A percentile compares a stretch with the other conserved stretches of the same genome.
phyloP scores from a whole-genome alignment of 805 yeast genomes.

The Saccharomycopsis selenospora region DNA sequence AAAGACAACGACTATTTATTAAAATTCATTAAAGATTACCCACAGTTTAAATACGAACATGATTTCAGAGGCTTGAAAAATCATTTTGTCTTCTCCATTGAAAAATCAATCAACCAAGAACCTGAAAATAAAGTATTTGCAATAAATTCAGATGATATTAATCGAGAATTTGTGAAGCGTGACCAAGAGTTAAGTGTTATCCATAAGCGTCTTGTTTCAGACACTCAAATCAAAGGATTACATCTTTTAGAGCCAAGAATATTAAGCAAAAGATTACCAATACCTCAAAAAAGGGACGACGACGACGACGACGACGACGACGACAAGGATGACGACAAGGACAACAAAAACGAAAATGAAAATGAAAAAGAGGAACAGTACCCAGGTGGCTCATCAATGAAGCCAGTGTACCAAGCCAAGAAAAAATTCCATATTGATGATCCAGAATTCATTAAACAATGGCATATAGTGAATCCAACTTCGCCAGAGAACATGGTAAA shows the following conservation, averaged over 20 bases:
- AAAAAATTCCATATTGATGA: slow-evolving; percentile 60
- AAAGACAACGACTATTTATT: slow-evolving; percentile 26
- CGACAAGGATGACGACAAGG: background rate
- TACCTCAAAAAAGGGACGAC: slow-evolving; percentile 29
- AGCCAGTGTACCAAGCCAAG: slow-evolving; percentile 39
- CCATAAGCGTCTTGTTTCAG: slow-evolving; percentile 21
- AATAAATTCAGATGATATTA: slow-evolving; percentile 19
- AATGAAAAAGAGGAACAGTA: slow-evolving; percentile 17
- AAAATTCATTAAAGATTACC: slow-evolving; percentile 34
- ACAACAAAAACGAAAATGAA: background rate
- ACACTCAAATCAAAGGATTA: slow-evolving; percentile 36
- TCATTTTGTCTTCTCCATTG: slow-evolving; percentile 60
- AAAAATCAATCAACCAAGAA: slow-evolving; percentile 26
- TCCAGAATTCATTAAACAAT: slow-evolving; percentile 77
- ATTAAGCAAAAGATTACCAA: slow-evolving; percentile 53
- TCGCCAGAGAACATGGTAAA: slow-evolving; percentile 82
- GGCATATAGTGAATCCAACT: slow-evolving; percentile 80
- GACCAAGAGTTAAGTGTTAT: slow-evolving; percentile 5
- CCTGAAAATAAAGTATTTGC: slow-evolving; percentile 17
- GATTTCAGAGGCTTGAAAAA: slow-evolving; percentile 51
- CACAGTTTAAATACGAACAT: slow-evolving; percentile 55
- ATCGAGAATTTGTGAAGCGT: slow-evolving; percentile 12
- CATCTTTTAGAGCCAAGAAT: slow-evolving; percentile 48
- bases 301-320: slow-evolving; percentile 16
- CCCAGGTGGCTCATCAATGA: slow-evolving; percentile 46